Evolutionary conservation across 2,329 filamentous ascomycete species (phyloP).

Genomic region (Colletotrichum magnum): DNA sequence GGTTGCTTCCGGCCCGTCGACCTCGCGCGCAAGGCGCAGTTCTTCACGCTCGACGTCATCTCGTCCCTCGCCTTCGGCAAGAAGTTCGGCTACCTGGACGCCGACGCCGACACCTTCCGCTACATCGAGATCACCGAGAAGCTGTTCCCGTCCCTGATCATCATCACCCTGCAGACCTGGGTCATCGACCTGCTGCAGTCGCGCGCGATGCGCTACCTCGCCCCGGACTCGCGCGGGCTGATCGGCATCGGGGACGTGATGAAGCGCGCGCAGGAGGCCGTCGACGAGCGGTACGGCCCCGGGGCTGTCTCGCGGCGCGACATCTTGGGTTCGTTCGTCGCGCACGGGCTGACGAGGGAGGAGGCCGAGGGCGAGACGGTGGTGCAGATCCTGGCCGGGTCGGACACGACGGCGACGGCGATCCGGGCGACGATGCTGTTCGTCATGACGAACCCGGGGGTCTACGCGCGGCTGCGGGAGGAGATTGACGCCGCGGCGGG

Average conservation of each 20-base stretch:
- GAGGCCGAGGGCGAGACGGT: constrained; percentile 57
- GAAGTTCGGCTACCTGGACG: constrained; percentile 61
- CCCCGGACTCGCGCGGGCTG: constrained; percentile 48
- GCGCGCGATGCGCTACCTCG: constrained; percentile 53
- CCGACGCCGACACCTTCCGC: constrained; percentile 60
- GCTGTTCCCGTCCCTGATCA: constrained; percentile 58
- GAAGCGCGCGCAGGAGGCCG: constrained; percentile 47
- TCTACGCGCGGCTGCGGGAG: constrained; percentile 58
- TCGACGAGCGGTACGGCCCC: constrained; percentile 47
- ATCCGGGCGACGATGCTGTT: constrained; percentile 68
- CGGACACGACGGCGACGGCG: constrained; percentile 70
- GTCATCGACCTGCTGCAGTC: constrained; percentile 56
- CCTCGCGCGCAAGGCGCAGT: constrained; percentile 64
- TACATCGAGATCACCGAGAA: constrained; percentile 60
- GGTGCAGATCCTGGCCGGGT: constrained; percentile 62
- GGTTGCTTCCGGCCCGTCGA: constrained; percentile 58
- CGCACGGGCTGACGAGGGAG: constrained; percentile 51
- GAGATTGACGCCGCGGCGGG: constrained; percentile 56
- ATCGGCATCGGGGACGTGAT: constrained; percentile 52
- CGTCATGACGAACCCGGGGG: constrained; percentile 62
- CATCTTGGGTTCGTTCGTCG: constrained; percentile 55
- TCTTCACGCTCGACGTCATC: constrained; percentile 69
- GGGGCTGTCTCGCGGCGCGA: constrained; percentile 48
- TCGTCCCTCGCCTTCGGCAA: constrained; percentile 65
- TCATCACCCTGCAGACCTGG: constrained; percentile 59